Evolutionary conservation across 306 rosid species (phyloP).

Genomic region (Ziziphus jujuba): DNA sequence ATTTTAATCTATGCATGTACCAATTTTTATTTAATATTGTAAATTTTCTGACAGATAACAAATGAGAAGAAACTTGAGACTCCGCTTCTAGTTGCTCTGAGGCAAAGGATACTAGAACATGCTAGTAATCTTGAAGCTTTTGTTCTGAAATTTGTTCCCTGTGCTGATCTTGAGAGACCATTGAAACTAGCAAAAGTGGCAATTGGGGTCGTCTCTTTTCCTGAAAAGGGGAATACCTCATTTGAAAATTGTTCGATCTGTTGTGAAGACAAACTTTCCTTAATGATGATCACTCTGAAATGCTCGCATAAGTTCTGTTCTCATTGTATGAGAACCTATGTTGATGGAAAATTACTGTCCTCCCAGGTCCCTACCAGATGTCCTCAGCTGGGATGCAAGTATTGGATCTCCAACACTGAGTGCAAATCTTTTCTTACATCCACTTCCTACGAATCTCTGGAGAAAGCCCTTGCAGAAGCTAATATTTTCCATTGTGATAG

Average conservation of each 20-base stretch:
- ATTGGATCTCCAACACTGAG: slow-evolving; percentile 59
- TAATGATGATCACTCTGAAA: slow-evolving; percentile 74
- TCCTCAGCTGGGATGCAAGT: slow-evolving; percentile 79
- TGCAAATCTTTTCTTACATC: slow-evolving; percentile 82
- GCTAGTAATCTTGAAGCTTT: slow-evolving; percentile 65
- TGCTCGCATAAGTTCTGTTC: slow-evolving; percentile 93
- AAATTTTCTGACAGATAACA: slow-evolving; percentile 58
- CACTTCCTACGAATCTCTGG: slow-evolving; percentile 58
- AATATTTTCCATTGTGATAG: slow-evolving; percentile 49
- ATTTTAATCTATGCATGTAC: background rate
- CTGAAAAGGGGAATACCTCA: slow-evolving; percentile 49
- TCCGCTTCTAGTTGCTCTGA: slow-evolving; percentile 71
- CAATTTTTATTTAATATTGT: slow-evolving; percentile 20
- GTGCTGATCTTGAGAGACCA: slow-evolving; percentile 64
- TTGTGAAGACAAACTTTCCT: slow-evolving; percentile 75
- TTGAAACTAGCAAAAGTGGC: slow-evolving; percentile 84
- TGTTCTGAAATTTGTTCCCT: slow-evolving; percentile 59
- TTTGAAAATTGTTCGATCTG: slow-evolving; percentile 83
- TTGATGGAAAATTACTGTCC: slow-evolving; percentile 61
- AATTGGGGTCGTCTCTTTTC: slow-evolving; percentile 69
- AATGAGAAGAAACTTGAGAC: slow-evolving; percentile 51
- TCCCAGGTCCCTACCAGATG: slow-evolving; percentile 83
- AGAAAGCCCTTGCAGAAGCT: slow-evolving; percentile 65
- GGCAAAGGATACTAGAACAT: slow-evolving; percentile 79
- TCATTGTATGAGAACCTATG: slow-evolving; percentile 77